phyloP scores from a whole-genome alignment of 768 basidiomycete species.

The Trametes meyenii region DNA sequence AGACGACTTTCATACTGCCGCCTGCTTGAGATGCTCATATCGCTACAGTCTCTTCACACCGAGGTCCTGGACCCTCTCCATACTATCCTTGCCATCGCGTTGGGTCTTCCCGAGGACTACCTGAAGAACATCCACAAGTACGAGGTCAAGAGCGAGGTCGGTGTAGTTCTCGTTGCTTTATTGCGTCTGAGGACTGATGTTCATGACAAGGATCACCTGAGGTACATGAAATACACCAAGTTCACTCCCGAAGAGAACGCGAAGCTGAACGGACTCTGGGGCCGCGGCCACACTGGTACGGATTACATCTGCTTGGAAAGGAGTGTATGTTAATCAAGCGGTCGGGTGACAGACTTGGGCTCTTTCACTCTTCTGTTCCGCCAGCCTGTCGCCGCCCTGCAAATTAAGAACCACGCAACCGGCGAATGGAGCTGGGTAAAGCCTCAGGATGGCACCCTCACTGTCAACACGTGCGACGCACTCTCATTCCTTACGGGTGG shows the following conservation, averaged over 20 bases:
- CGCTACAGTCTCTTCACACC: constrained; percentile 40
- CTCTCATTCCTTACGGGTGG: constrained; percentile 50
- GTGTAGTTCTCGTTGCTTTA: background rate
- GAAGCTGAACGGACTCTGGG: constrained; percentile 39
- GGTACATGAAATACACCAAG: constrained; percentile 59
- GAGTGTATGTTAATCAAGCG: background rate
- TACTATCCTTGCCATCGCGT: constrained; percentile 50
- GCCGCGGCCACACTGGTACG: constrained; percentile 44
- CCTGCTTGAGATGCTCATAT: background rate
- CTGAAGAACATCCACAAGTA: constrained; percentile 50
- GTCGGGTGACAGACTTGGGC: constrained; percentile 40
- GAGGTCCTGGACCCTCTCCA: constrained; percentile 52
- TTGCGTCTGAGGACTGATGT: background rate
- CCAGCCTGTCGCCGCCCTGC: constrained; percentile 57
- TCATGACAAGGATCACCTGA: constrained; percentile 41
- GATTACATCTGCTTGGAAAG: no score
- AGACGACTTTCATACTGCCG: background rate
- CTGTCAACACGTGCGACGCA: constrained; percentile 55
- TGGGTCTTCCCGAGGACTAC: constrained; percentile 54
- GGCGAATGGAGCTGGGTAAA: constrained; percentile 59
- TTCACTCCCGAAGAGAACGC: constrained; percentile 45
- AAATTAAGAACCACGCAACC: constrained; percentile 48
- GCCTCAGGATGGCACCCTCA: constrained; percentile 49
- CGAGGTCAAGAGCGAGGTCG: constrained; percentile 46
- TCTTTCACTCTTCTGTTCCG: constrained; percentile 55